Base-by-base conservation (phyloP, 2,329 filamentous ascomycete genomes). In the Arachnopeziza araneosa region DNA sequence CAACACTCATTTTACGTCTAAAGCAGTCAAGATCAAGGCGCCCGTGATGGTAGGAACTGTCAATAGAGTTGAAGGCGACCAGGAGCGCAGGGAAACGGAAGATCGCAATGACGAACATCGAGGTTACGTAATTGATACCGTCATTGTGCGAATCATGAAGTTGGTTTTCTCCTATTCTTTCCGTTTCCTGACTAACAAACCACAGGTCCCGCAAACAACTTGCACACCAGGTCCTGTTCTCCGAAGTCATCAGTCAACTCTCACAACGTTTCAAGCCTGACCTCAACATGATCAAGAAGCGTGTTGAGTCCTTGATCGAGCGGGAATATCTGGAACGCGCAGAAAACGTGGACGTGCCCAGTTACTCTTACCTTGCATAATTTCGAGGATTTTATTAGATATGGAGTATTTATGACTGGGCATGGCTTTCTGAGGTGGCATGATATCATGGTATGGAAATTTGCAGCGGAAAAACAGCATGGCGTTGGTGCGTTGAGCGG, bases 91-190 rank as follows among this genome's bases (percentile, higher is more conserved):
- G 73, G 84, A 84, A 56, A 93, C 90, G 0, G 87, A 92, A 72
- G 83, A 87, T 68, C 89, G 88, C 78, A 91, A 89, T 66, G 84
- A 90, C 66, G 85, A 90, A 71, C 86, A 83, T 23, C 79, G 90
- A 64, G 82, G 81, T 52, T 86, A 89, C 70, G 83, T 88, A 50
- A 84, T 92, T 24, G 89, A 93, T 69, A 89, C 89, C 8, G 88
- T 88, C 4, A 80, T 93, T 65, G 89, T 93, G 61, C 81, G 90
- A 55, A 92, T 92, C 69, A 93, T 93, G 89, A 93, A 93, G 88
- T 92, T 82, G 53, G 86, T 82, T 3, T 53, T 50, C 7, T 3
- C 19, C 23, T 4, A 19, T 49, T 10, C 23, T 14, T 26, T 26
- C n/a, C 1, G 30, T 51, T 30, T 2, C 7, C 23, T n/a, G 49